Evolutionary conservation across 768 basidiomycete genomes (phyloP).

Genomic region (Serendipita sp.): DNA sequence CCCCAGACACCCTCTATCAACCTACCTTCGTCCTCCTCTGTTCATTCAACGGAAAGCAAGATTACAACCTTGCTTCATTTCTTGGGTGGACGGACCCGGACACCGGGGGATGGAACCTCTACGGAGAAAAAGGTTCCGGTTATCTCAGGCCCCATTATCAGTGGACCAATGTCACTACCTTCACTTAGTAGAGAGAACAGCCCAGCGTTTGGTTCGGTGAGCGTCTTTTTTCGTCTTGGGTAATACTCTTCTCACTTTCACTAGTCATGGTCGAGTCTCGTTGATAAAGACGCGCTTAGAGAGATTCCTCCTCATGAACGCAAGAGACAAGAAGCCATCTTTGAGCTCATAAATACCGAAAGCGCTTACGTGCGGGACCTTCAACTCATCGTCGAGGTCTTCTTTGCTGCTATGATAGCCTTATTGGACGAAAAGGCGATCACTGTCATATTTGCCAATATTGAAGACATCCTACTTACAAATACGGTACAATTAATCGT

Average conservation of each 20-base stretch:
- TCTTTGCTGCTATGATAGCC: slow-evolving; percentile 64
- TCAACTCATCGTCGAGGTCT: slow-evolving; percentile 86
- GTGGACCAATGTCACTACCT: slow-evolving; percentile 33
- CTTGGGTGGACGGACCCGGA: slow-evolving; percentile 44
- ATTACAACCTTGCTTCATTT: slow-evolving; percentile 39
- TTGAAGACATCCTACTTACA: slow-evolving; percentile 80
- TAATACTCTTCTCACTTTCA: neutral
- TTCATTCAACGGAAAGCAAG: slow-evolving; percentile 16
- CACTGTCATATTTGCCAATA: slow-evolving; percentile 76
- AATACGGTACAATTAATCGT: slow-evolving; percentile 47
- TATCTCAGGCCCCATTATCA: slow-evolving; percentile 34
- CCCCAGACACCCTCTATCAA: slow-evolving; percentile 20
- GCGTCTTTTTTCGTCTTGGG: slow-evolving; percentile 14
- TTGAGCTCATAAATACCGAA: slow-evolving; percentile 88
- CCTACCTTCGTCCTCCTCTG: slow-evolving; percentile 14
- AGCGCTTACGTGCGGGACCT: slow-evolving; percentile 77
- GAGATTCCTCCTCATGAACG: slow-evolving; percentile 66
- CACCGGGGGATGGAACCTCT: slow-evolving; percentile 9
- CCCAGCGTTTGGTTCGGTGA: slow-evolving; percentile 53
- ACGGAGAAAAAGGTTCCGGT: neutral
- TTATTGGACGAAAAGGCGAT: slow-evolving; percentile 62
- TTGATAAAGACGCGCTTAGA: slow-evolving; percentile 68
- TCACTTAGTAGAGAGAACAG: slow-evolving; percentile 35
- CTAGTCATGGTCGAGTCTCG: slow-evolving; percentile 85
- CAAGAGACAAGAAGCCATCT: slow-evolving; percentile 86